Base-by-base conservation (phyloP, 176 grass and related monocot genomes). In the Oryza brachyantha region DNA sequence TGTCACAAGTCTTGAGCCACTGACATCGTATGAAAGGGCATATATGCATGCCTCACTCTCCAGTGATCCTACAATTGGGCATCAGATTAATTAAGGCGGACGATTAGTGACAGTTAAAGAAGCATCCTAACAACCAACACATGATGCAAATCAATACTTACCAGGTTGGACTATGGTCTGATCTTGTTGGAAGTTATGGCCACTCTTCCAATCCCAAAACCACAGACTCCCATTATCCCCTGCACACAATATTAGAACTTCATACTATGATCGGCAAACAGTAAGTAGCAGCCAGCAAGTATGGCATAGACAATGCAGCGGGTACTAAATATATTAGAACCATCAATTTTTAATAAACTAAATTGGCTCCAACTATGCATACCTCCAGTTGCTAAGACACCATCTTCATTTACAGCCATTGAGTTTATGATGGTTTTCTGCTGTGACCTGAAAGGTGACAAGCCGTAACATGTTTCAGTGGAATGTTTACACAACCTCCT, bases 161-260 rank as follows among this genome's bases (percentile, higher is more conserved):
- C 94, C 94, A 72, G 94, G 94, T 60, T 97, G 96, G 66, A 99
- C 92, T 21, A 95, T 99, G 45, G 96, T 99, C 81, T 99, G 92
- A 5, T 83, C 86, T 83, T 95, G 96, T 76, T 99, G 90, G 52
- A 95, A 99, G 86, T 99, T 99, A 75, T 99, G 86, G n/a, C 96
- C 96, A 25, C 96, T 99, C 79, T 99, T 99, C 96, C 96, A 99
- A 84, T 99, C 96, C 96, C 96, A 99, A 80, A 99, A 99, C 96
- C 96, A 95, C 65, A 99, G 48, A 84, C 96, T 99, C 79, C 96
- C 96, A 87, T 99, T 99, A 73, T 99, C 96, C 78, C 96, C 94
- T 97, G 76, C 72, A 83, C 65, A 83, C 54, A 36, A 27, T 37
- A 19, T 29, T 76, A 8, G 1, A n/a, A 42, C 36, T 68, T 52